phyloP scores from a whole-genome alignment of 2,329 filamentous ascomycete species.

The Ophiostoma perfectum region DNA sequence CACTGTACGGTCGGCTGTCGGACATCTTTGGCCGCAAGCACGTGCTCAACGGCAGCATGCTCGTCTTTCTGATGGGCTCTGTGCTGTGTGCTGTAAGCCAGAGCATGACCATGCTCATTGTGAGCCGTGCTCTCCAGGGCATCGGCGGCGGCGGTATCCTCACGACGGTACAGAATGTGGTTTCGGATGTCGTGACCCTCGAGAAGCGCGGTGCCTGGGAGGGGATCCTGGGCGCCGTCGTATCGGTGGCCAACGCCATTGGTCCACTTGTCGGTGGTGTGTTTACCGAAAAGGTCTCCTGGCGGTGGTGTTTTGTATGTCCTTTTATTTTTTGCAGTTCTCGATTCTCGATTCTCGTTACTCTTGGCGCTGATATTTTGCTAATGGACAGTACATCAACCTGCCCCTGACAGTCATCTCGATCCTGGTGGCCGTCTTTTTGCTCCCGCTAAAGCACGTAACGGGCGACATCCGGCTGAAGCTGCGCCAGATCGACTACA shows the following conservation, averaged over 20 bases:
- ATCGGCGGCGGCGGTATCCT: conserved; percentile 25
- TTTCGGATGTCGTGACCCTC: conserved; percentile 25
- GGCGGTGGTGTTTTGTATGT: conserved; percentile 7
- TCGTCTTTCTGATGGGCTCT: conserved; percentile 24
- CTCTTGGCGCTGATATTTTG: conserved; percentile 10
- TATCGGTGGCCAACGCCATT: conserved; percentile 17
- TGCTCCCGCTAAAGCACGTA: conserved; percentile 23
- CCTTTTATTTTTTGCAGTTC: no score
- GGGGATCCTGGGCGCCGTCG: conserved; percentile 24
- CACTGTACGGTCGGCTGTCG: conserved; percentile 19
- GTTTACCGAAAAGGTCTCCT: background rate
- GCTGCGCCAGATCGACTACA: background rate
- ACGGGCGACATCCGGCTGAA: conserved; percentile 18
- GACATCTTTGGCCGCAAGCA: conserved; percentile 21
- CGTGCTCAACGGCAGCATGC: conserved; percentile 20
- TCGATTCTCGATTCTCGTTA: background rate
- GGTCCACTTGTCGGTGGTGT: background rate
- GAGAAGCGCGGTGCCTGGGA: conserved; percentile 24
- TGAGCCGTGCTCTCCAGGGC: conserved; percentile 23
- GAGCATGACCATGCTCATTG: conserved; percentile 24
- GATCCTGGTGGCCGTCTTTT: conserved; percentile 23
- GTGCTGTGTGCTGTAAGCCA: conserved; percentile 23
- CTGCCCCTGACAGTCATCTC: conserved; percentile 22
- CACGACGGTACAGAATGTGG: conserved; percentile 21
- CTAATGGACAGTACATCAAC: conserved; percentile 22